These are phyloP conservation scores for Russula vinacea DNA, from an alignment of 768 basidiomycete species.

Conservation along the genomic window DNA sequence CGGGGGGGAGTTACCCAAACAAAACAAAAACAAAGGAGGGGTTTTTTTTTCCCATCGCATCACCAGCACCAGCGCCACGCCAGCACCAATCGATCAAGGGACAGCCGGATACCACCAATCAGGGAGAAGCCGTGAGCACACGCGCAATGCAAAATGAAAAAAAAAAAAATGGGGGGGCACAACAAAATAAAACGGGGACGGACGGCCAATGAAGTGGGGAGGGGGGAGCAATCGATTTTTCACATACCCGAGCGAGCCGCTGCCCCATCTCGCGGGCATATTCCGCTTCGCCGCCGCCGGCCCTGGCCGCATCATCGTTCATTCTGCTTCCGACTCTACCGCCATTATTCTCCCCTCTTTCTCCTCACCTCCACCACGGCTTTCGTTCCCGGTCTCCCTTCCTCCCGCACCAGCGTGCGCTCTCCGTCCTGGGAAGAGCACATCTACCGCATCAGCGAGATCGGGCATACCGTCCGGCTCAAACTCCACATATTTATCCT, in stretches of 20 bases:
- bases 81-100: not conserved
- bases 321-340: constrained; percentile 80
- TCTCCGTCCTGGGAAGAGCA: constrained; percentile 58
- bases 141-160: not conserved
- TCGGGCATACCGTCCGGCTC: constrained; percentile 76
- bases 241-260: constrained; percentile 61
- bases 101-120: not conserved
- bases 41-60: not conserved
- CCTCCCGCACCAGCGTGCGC: constrained; percentile 33
- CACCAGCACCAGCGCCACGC: not conserved
- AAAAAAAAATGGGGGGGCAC: not conserved
- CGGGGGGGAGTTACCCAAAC: not conserved
- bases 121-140: constrained; percentile 13
- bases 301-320: constrained; percentile 30
- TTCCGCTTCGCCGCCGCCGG: constrained; percentile 59
- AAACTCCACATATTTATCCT: constrained; percentile 51
- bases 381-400: constrained; percentile 33
- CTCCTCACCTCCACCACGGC: constrained; percentile 39
- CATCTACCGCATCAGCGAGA: constrained; percentile 58
- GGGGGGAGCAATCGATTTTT: constrained; percentile 1
- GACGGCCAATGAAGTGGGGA: not conserved
- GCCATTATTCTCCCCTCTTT: constrained; percentile 71
- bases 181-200: no score
- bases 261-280: constrained; percentile 74
- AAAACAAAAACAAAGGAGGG: not conserved